Evolutionary conservation across 768 basidiomycete species (phyloP), one percentile per base, ranked within the genome.

Genomic region (Termitomyces sp.): DNA sequence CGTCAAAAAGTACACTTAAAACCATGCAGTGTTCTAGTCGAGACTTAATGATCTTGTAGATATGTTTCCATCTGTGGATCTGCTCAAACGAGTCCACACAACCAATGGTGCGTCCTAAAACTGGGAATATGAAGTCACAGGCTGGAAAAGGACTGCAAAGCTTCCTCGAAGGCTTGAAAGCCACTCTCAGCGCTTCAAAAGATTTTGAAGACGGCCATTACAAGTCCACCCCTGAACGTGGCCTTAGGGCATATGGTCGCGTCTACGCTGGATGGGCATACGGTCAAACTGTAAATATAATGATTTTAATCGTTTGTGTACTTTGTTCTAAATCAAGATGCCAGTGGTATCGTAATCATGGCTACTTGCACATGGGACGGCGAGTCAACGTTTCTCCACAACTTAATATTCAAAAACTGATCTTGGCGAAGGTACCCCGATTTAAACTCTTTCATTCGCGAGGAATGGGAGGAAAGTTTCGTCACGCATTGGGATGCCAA

Each of bases 221-320:
- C 64, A 80, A 66, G 50, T 62, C 68, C 10, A 65, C 68, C 4
- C 80, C 82, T 1, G 73, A 80, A 59, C 70, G 71, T 35, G 83
- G 82, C 28, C 68, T 84, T 38, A 76, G 83, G 18, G 83, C 83
- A 10, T 84, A 83, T 57, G 81, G 75, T 2, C 74, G 83, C 13
- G 82, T 72, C 3, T 84, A 82, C 60, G 78, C 78, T 43, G 81
- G 80, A 28, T 84, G 83, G 82, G 81, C 81, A 9, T 83, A 83
- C 63, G 77, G 82, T 10, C 81, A 83, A 64, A 73, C 80, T 28
- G 82, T 78, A 38, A 42, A 75, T 66, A 43, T 30, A n/a, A 47
- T 12, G 8, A 33, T 32, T 57, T 43, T 36, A 8, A 42, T 10
- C n/a, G 0, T n/a, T 42, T 1, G 13, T 13, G 16, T 26, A 24